These are phyloP conservation scores for Scutellaria baicalensis DNA, from an alignment of 257 asterid species.

Conservation along the genomic window DNA sequence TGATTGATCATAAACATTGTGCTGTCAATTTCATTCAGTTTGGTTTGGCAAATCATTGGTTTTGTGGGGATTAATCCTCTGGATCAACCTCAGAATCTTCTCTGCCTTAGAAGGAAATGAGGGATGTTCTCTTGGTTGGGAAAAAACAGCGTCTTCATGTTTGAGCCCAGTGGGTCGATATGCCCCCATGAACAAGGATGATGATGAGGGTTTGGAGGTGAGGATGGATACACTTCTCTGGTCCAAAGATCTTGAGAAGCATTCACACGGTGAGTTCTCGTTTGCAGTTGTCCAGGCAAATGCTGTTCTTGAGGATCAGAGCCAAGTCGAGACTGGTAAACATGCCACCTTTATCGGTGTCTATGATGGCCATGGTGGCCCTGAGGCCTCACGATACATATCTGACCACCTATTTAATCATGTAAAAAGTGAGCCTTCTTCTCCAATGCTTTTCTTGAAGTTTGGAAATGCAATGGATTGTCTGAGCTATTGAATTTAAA, in stretches of 20 bases:
- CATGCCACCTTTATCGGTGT: slow-evolving; percentile 65
- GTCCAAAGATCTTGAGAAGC: slow-evolving; percentile 64
- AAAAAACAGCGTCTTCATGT: slow-evolving; percentile 50
- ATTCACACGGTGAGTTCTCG: slow-evolving; percentile 65
- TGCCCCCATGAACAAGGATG: slow-evolving; percentile 63
- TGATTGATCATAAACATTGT: neutral
- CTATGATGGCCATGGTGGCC: slow-evolving; percentile 90
- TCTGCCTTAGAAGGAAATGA: slow-evolving; percentile 47
- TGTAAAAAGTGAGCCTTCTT: slow-evolving; percentile 41
- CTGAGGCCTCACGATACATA: slow-evolving; percentile 49
- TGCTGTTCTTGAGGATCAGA: slow-evolving; percentile 53
- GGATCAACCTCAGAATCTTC: slow-evolving; percentile 23
- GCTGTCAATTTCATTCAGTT: neutral
- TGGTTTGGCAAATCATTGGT: neutral
- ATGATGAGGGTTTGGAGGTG: slow-evolving; percentile 28
- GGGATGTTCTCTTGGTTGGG: slow-evolving; percentile 78
- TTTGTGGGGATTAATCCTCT: slow-evolving; percentile 10
- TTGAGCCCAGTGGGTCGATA: slow-evolving; percentile 53
- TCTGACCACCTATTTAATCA: slow-evolving; percentile 45
- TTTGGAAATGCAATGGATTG: neutral
- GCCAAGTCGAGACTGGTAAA: slow-evolving; percentile 62
- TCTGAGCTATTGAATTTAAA: too few relatives aligned
- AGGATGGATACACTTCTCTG: slow-evolving; percentile 47
- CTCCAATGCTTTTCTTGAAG: neutral
- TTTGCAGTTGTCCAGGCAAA: slow-evolving; percentile 66